Conservation (phyloP, 2,329 filamentous ascomycete species). For the Aspergillus sp. region DNA sequence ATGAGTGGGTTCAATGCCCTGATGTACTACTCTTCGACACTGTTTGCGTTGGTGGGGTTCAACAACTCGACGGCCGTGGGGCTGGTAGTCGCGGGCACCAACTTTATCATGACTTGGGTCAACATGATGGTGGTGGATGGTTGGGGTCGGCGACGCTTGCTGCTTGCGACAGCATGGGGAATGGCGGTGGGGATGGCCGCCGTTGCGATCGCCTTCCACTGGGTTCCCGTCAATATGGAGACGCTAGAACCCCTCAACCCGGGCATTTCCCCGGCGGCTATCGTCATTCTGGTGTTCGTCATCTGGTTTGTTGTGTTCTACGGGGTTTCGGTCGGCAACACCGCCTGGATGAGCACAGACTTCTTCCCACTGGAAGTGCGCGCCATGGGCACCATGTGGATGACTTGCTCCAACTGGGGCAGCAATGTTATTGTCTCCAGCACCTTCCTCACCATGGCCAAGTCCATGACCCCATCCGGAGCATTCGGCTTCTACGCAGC, state of each 20-base stretch:
- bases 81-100: constrained; percentile 34
- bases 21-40: constrained; percentile 49
- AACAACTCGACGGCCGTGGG: constrained; percentile 51
- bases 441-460: constrained; percentile 54
- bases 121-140: constrained; percentile 52
- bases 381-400: constrained; percentile 53
- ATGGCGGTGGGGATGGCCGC: constrained; percentile 43
- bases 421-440: constrained; percentile 54
- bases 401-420: constrained; percentile 51
- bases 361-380: constrained; percentile 53
- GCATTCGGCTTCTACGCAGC: constrained; percentile 56
- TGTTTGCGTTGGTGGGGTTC: constrained; percentile 53
- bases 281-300: constrained; percentile 48
- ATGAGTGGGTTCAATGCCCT: constrained; percentile 49
- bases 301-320: constrained; percentile 51
- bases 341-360: constrained; percentile 52
- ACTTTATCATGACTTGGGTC: constrained; percentile 53
- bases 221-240: constrained; percentile 49
- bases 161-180: constrained; percentile 47
- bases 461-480: constrained; percentile 52
- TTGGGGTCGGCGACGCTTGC: constrained; percentile 48
- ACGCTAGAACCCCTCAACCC: constrained; percentile 28
- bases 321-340: constrained; percentile 50
- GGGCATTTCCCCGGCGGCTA: constrained; percentile 37
- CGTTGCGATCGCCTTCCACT: constrained; percentile 51